Evolutionary conservation across 164 flowering plant genomes (phyloP), one percentile per base, ranked within the genome.

Genomic region (Sedum album): DNA sequence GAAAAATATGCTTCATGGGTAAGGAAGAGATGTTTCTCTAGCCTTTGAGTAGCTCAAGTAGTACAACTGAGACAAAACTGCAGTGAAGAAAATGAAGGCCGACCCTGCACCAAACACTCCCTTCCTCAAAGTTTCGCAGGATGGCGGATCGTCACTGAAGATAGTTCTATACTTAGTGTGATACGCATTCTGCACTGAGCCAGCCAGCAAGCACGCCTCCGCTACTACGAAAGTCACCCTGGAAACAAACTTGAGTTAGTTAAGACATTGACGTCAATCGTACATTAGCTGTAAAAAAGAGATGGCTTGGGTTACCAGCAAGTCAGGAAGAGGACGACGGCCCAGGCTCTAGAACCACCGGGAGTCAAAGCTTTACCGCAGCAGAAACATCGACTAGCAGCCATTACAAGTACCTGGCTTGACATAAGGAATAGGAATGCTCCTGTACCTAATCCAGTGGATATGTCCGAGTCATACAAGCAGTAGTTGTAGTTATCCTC

Each of bases 361-460:
- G 95, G 97, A 30, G 70, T 83, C 65, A 94, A 75, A 57, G 95
- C 79, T 74, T 75, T 85, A 25, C 97, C 97, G 66, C 95, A 91
- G 83, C 98, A 94, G 77, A 94, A 87, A 86, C 98, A 94, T 44
- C 79, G 78, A 74, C 90, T 94, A 4, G 86, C 89, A 5, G 74
- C 74, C 91, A 87, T 86, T 48, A 91, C 75, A n/a, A 88, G 31
- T 46, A 71, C 70, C 68, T 88, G 97, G 70, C 93, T 82, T 0
- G 65, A 82, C 79, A 88, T 14, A 67, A 91, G 90, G 72, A 91
- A 81, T 68, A 89, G 66, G 46, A 94, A 82, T 26, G 98, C 85
- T 6, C 96, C 96, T 30, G 83, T 84, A 6, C 97, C 98, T 41
- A 73, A 73, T 28, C 97, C 93, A 0, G 97, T 87, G 9, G 98